phyloP scores from a whole-genome alignment of 192 early-diverging fungal genomes.

The Coemansia sp. region DNA sequence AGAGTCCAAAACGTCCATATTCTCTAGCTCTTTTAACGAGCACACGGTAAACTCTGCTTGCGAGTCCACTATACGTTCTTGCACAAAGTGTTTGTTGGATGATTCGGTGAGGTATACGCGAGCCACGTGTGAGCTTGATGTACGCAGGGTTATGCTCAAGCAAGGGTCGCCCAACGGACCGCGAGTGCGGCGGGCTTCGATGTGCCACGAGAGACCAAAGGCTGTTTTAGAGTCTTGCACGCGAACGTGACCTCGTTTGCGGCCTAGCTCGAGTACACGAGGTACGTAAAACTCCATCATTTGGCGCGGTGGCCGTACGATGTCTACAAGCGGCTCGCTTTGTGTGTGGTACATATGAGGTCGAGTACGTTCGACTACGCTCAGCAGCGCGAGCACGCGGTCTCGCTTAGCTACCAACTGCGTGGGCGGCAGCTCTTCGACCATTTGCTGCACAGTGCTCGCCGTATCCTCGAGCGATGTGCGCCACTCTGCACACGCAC shows the following conservation, averaged over 20 bases:
- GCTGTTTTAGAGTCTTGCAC: constrained; percentile 19
- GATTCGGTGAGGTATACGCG: constrained; percentile 12
- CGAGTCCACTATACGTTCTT: neutral
- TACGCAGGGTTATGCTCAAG: constrained; percentile 7
- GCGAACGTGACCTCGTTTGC: constrained; percentile 46
- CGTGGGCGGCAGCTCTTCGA: constrained; percentile 39
- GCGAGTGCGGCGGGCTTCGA: constrained; percentile 27
- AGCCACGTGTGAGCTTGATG: neutral
- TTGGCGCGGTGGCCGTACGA: constrained; percentile 12
- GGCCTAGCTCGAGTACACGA: constrained; percentile 30
- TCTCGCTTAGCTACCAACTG: constrained; percentile 32
- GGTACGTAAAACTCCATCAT: constrained; percentile 18
- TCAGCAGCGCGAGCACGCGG: constrained; percentile 20
- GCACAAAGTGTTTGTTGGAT: neutral
- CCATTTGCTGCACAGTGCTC: constrained; percentile 31
- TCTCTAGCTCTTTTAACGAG: constrained; percentile 19
- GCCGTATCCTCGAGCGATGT: constrained; percentile 28
- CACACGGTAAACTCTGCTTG: constrained; percentile 27
- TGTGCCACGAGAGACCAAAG: constrained; percentile 31
- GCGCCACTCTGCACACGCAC: constrained; percentile 30
- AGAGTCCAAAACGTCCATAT: constrained; percentile 5
- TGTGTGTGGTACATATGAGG: neutral
- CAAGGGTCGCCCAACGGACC: constrained; percentile 33
- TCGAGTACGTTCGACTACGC: constrained; percentile 7
- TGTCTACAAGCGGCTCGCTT: neutral